A percentile compares a stretch with the other conserved stretches of the same genome.
These are phyloP conservation scores for Zymoseptoria pseudotritici DNA, from an alignment of 2,329 filamentous ascomycete species.

Conservation along the genomic window DNA sequence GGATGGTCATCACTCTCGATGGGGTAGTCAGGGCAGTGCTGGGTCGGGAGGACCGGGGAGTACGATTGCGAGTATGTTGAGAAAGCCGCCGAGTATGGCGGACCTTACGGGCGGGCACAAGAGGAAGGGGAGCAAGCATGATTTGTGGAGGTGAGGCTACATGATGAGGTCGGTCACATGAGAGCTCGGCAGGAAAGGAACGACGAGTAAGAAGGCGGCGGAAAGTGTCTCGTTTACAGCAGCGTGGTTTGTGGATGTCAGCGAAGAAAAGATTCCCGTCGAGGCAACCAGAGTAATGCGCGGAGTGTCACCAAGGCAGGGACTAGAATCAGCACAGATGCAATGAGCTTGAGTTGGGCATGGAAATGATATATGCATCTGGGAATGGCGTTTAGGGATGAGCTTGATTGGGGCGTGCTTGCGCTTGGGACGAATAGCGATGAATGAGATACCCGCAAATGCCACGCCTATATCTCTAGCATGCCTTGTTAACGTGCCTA, in stretches of 20 bases:
- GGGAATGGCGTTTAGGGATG: background rate
- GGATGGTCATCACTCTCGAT: slow-evolving; percentile 15
- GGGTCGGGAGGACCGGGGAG: background rate
- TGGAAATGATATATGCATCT: background rate
- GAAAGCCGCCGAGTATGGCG: slow-evolving; percentile 24
- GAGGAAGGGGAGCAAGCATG: slow-evolving; percentile 27
- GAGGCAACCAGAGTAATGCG: too few relatives aligned
- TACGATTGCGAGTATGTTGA: slow-evolving; percentile 18
- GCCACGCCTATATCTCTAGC: too few relatives aligned
- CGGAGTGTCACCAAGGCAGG: too few relatives aligned
- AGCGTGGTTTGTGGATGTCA: too few relatives aligned
- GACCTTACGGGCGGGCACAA: slow-evolving; percentile 16
- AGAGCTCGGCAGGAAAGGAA: background rate
- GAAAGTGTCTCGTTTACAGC: too few relatives aligned
- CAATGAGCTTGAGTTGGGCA: background rate
- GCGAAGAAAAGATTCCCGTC: too few relatives aligned
- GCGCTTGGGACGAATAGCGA: background rate
- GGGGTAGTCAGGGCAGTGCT: slow-evolving; percentile 8
- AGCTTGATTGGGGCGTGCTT: background rate
- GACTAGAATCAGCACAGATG: background rate
- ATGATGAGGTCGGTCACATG: background rate
- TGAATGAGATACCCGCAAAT: background rate
- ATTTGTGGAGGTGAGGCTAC: slow-evolving; percentile 27
- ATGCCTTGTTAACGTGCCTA: too few relatives aligned
- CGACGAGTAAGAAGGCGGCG: too few relatives aligned